Base-by-base conservation (phyloP, 2,329 filamentous ascomycete genomes). In the Penicillium janthinellum region DNA sequence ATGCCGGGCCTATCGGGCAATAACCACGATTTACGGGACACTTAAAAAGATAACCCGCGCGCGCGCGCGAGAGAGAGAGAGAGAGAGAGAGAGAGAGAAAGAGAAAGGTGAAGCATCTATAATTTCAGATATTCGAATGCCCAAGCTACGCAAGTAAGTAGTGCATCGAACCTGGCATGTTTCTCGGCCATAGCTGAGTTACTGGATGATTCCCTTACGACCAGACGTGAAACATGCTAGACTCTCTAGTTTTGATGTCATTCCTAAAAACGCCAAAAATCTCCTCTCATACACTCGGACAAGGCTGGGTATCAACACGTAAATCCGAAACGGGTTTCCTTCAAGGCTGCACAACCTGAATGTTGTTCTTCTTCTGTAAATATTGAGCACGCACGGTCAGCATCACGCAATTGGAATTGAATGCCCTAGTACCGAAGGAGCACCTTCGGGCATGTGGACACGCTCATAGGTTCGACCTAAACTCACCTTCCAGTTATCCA, bases 401-500 rank as follows among this genome's bases (percentile, higher is more conserved):
- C 52, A 54, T 34, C 37, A 35, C 37, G 12, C 14, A 25, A 35
- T 31, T 20, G 12, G 47, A 17, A 11, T 12, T 14, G 37, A 34
- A 42, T 15, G 25, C 20, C 34, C n/a, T 10, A 22, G 34, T 6
- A 5, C 48, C 5, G 17, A 38, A 38, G 14, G 14, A 12, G 17
- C n/a, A 12, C 25, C 51, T 38, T 31, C 22, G 37, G 12, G 25
- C 14, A n/a, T 15, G 14, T 17, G 22, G 8, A 37, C 14, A 4
- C 8, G 41, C n/a, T n/a, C 7, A 20, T 20, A 37, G 28, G n/a
- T 17, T 25, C 17, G n/a, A 42, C 31, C 44, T 35, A 22, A 45
- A 73, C 87, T 59, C 79, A 96, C 94, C 91, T 99, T 99, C 95
- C 95, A 99, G 77, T 89, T 93, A 75, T 99, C 94, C 83, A 99